phyloP scores from a whole-genome alignment of 1,139 yeast species.

The Blastobotrys serpentis region DNA sequence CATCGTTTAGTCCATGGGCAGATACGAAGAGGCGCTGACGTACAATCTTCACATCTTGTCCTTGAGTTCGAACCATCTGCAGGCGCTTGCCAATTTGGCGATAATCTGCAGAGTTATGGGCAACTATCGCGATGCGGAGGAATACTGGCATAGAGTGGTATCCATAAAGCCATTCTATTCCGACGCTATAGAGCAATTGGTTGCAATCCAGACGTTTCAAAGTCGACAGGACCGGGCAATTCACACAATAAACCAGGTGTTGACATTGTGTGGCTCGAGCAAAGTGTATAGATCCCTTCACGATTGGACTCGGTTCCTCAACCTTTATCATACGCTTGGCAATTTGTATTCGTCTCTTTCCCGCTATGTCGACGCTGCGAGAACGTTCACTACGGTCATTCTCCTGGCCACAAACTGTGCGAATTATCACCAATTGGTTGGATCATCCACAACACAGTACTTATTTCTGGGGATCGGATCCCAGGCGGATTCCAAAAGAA shows the following conservation, averaged over 20 bases:
- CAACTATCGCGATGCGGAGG: slow-evolving; percentile 24
- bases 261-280: slow-evolving; percentile 16
- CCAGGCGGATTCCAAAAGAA: slow-evolving; percentile 10
- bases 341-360: slow-evolving; percentile 28
- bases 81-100: slow-evolving; percentile 30
- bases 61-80: slow-evolving; percentile 25
- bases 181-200: slow-evolving; percentile 34
- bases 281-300: slow-evolving; percentile 13
- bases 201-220: slow-evolving; percentile 25
- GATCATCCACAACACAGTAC: neutral
- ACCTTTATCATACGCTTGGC: slow-evolving; percentile 34
- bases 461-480: slow-evolving; percentile 13
- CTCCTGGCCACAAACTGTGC: slow-evolving; percentile 18
- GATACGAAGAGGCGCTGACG: slow-evolving; percentile 22
- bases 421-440: slow-evolving; percentile 7
- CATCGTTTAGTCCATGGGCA: too few relatives aligned
- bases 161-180: slow-evolving; percentile 27
- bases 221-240: slow-evolving; percentile 27
- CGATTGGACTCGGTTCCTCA: slow-evolving; percentile 31
- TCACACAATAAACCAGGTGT: slow-evolving; percentile 21
- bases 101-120: slow-evolving; percentile 24
- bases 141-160: slow-evolving; percentile 28
- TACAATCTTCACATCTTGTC: slow-evolving; percentile 21
- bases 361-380: slow-evolving; percentile 23
- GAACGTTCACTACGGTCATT: slow-evolving; percentile 26